Conservation (phyloP, 768 basidiomycete genomes). For the Lactarius sanguifluus region DNA sequence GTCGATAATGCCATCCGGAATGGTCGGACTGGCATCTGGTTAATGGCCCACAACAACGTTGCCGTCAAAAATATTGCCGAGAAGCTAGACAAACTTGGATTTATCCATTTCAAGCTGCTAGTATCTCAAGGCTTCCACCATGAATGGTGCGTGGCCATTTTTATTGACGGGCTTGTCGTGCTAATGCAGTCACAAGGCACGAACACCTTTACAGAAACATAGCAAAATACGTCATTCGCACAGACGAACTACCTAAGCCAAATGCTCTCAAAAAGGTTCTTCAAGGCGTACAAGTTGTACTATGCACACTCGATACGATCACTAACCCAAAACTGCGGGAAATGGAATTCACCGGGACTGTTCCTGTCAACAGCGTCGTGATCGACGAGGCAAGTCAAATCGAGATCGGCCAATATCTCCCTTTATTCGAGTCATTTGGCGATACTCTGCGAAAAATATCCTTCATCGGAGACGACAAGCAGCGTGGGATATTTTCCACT, state of each 20-base stretch:
- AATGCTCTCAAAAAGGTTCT: conserved; percentile 37
- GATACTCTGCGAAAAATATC: conserved; percentile 38
- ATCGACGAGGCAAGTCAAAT: conserved; percentile 42
- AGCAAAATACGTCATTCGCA: conserved; percentile 50
- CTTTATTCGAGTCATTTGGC: conserved; percentile 33
- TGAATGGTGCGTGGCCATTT: conserved; percentile 53
- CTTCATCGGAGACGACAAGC: conserved; percentile 46
- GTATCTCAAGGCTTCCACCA: conserved; percentile 69
- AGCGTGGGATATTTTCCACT: conserved; percentile 35
- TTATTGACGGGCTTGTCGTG: conserved; percentile 23
- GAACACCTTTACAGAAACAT: conserved; percentile 68
- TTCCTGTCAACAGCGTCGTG: conserved; percentile 36
- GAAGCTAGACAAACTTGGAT: conserved; percentile 58
- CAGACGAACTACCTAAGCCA: conserved; percentile 37
- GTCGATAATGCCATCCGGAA: conserved; percentile 35
- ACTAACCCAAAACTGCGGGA: conserved; percentile 38
- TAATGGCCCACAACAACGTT: conserved; percentile 82
- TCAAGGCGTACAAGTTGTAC: conserved; percentile 52
- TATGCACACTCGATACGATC: conserved; percentile 80
- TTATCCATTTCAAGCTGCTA: conserved; percentile 60
- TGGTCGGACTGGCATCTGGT: conserved; percentile 57
- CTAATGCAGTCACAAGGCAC: conserved; percentile 54
- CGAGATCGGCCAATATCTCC: conserved; percentile 35
- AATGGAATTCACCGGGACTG: conserved; percentile 31
- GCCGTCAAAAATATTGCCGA: conserved; percentile 90